Evolutionary conservation across 2,329 filamentous ascomycete species (phyloP), one percentile per base, ranked within the genome.

Genomic region (Pezicula rhizophila): DNA sequence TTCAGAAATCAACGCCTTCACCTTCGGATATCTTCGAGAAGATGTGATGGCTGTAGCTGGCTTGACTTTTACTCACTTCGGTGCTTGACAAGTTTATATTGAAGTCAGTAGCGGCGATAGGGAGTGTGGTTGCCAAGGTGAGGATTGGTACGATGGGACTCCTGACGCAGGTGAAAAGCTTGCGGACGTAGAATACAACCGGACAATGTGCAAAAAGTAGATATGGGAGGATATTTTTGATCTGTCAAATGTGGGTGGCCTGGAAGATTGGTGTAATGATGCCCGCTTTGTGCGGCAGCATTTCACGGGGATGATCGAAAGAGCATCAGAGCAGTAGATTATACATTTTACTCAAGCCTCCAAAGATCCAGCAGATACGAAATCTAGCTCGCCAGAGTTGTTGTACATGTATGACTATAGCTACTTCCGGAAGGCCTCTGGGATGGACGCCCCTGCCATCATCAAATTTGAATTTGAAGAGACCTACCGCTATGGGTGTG

Each of bases 251-350:
- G 57, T 65, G 38, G 64, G 52, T 40, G 46, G 57, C 33, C 45
- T 45, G 5, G 33, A 48, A 3, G 52, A 57, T 48, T 63, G 60
- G 59, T 63, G 54, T 38, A 47, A 45, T 7, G 60, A 63, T 38
- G 64, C 70, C n/a, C 65, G 70, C 53, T 70, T 69, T 45, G 67
- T 66, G 1, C 66, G 65, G 51, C 69, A 73, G 41, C 63, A 68
- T 47, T 71, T 70, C 55, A 63, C 64, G 7, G 67, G 67, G 35
- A 64, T 68, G 2, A 60, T 62, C 23, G 26, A 41, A n/a, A 14
- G 45, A 1, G 58, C 55, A 12, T 40, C 50, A 8, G 43, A 46
- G 2, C 42, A 50, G 11, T 61, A 56, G 58, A 43, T 56, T n/a
- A 33, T 17, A 15, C 47, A 51, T n/a, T 63, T 62, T 45, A 45